These are phyloP conservation scores for Anisodus acutangulus DNA, from an alignment of 257 asterid genomes.

Conservation along the genomic window DNA sequence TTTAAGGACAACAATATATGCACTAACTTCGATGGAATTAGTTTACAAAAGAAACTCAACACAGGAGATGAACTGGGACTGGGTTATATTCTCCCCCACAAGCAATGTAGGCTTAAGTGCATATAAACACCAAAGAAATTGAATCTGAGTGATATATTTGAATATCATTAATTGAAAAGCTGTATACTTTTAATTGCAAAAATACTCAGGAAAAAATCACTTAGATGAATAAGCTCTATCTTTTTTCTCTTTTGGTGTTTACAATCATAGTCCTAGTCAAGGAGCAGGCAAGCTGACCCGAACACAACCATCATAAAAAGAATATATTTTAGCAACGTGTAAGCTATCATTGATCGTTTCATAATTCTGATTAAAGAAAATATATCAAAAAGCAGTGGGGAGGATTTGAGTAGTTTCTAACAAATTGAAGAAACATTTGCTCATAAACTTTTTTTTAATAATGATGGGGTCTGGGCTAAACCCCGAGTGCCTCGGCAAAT, in stretches of 20 bases:
- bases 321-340: background rate
- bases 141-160: background rate
- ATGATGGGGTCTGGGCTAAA: background rate
- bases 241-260: background rate
- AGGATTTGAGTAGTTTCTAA: background rate
- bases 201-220: background rate
- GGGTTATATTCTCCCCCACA: constrained; percentile 25
- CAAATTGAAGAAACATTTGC: background rate
- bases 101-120: constrained; percentile 17
- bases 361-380: background rate
- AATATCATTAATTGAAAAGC: background rate
- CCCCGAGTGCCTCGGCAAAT: background rate
- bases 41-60: background rate
- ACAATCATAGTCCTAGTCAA: background rate
- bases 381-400: background rate
- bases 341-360: background rate
- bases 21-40: background rate
- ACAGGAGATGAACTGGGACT: constrained; percentile 22
- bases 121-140: background rate
- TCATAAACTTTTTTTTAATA: background rate
- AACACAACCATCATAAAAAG: too few relatives aligned
- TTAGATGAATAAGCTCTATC: background rate
- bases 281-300: too few relatives aligned
- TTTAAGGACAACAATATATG: background rate
- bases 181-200: background rate